Base-by-base conservation (phyloP, 352 stramenopile species). In the Pythium biforme region DNA sequence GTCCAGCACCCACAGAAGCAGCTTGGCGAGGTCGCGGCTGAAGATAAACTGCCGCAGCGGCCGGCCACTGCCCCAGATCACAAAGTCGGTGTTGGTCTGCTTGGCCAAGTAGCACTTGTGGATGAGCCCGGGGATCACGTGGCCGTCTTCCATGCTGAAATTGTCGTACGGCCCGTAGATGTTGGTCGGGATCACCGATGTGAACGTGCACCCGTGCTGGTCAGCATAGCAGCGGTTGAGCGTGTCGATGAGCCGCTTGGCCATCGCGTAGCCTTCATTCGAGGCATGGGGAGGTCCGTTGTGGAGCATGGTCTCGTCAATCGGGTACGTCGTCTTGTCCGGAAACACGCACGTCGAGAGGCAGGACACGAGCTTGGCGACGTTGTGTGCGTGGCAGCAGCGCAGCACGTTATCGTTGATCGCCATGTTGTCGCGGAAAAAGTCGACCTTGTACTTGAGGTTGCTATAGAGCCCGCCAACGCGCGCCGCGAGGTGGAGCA, bases 381-480 rank as follows among this genome's bases (percentile, higher is more conserved):
- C 90, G 25, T 61, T 39, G 55, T 84, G 90, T 9, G 81, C 65
- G 47, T 96, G 81, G 66, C 92, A 98, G 77, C 88, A 97, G 68
- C 98, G 94, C 82, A 99, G 96, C 47, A 99, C 95, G 50, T 98
- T 97, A 82, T 99, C 97, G 73, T 99, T 99, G 62, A 99, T 99
- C 40, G 97, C 79, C 69, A 98, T 97, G 76, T 99, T 99, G 66
- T 99, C 92, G 37, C 96, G 88, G 75, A 98, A 98, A 68, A 99
- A 99, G 70, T 99, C 96, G n/a, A 99, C 96, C 68, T 98, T 93
- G 55, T 85, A 70, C 22, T 69, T 70, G 55, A 97, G 49, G 52
- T 97, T 97, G 31, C 69, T 78, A 62, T 90, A 97, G 4, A 97
- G 71, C 4, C 90, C 90, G 31, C 90, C 90, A 8, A 98, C 95